Evolutionary conservation across 257 asterid species (phyloP).

Genomic region (Cordia subcordata): DNA sequence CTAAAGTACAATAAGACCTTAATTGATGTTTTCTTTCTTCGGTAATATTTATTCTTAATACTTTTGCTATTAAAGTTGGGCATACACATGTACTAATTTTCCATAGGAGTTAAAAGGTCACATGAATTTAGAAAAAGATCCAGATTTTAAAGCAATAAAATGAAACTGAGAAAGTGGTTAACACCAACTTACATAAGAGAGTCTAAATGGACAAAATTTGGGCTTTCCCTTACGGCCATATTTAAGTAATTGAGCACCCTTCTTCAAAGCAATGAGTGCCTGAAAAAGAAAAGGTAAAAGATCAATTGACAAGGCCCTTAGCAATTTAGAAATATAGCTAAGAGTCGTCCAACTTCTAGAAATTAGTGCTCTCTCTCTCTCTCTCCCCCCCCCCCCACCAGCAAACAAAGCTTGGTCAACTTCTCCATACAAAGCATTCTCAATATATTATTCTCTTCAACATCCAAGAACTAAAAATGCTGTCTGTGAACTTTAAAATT

Average conservation of each 20-base stretch:
- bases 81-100: not conserved
- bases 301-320: constrained; percentile 2
- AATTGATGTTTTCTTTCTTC: too few relatives aligned
- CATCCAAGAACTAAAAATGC: too few relatives aligned
- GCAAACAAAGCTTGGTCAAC: too few relatives aligned
- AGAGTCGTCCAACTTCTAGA: too few relatives aligned
- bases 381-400: too few relatives aligned
- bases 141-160: not conserved
- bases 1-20: too few relatives aligned
- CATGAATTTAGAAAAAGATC: not conserved
- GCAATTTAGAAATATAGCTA: too few relatives aligned
- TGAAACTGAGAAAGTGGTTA: not conserved
- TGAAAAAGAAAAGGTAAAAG: constrained; percentile 26
- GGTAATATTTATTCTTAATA: not conserved
- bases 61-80: not conserved
- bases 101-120: not conserved
- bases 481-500: too few relatives aligned
- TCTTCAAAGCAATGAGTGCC: constrained; percentile 78
- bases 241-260: constrained; percentile 85
- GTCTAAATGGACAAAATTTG: constrained; percentile 78
- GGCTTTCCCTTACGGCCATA: constrained; percentile 96
- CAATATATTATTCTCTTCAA: too few relatives aligned
- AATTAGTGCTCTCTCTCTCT: too few relatives aligned
- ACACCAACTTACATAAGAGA: constrained; percentile 61
- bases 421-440: too few relatives aligned